Evolutionary conservation across 2,329 filamentous ascomycete genomes (phyloP), one percentile per base, ranked within the genome.

Genomic region (Coleophoma eucalyptorum): DNA sequence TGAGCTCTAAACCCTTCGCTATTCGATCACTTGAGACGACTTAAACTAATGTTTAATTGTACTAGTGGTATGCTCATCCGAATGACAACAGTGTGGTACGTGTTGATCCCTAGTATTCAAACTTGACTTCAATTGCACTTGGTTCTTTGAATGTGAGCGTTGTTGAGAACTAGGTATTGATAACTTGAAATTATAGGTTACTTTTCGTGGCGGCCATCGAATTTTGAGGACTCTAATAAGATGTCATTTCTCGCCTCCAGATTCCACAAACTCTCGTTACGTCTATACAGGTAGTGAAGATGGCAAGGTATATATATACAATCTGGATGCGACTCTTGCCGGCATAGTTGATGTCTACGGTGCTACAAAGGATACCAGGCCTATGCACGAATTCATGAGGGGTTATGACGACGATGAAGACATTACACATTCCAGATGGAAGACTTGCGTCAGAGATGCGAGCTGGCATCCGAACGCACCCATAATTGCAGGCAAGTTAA

Each of bases 211-310:
- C 10, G 93, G 93, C 10, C 94, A 99, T 70, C 82, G 81, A 55
- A 90, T 99, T 12, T 79, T 95, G 54, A 87, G 90, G 62, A 97
- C 94, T 1, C 76, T 97, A 38, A 97, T 97, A 59, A 80, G 94
- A 54, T 97, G 94, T 63, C 93, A 97, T 70, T 99, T 99, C 70
- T 94, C 89, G 32, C 94, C 94, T 0, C 84, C 90, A 0, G 83
- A 80, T 11, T 92, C 89, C 64, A 93, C 90, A 2, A 89, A 97
- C 65, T 91, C 89, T 8, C 80, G 90, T 60, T 97, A 97, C 65
- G 91, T 99, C 19, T 97, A 97, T 70, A 89, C 87, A 18, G 94
- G 94, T 19, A 95, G 89, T 61, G 84, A 90, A 56, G 90, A 97
- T 59, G 94, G 94, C 45, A 88, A 87, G 52, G 88, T 97, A 0